A percentile compares a stretch with the other conserved stretches of the same genome.
Evolutionary conservation across 495 filamentous ascomycete genomes (phyloP).

Genomic region (Hypoxylon fuscum): DNA sequence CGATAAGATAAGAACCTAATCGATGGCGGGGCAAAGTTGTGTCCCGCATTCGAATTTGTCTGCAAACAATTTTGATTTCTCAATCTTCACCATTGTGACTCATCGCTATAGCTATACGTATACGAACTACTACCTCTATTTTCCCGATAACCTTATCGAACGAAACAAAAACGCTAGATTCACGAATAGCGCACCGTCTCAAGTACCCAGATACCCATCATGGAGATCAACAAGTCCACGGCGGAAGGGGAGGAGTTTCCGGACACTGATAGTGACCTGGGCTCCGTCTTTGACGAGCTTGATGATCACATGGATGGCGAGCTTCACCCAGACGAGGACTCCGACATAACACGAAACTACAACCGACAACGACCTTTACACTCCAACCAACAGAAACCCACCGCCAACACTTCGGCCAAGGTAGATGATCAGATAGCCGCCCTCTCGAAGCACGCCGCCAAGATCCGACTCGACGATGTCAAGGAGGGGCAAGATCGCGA

Average conservation of each 20-base stretch:
- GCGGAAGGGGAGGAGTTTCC: conserved; percentile 53
- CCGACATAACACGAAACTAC: conserved; percentile 87
- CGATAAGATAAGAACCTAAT: conserved; percentile 22
- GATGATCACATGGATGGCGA: conserved; percentile 67
- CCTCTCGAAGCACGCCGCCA: conserved; percentile 84
- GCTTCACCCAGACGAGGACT: conserved; percentile 67
- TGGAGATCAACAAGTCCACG: conserved; percentile 47
- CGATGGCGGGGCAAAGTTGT: neutral
- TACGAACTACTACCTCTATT: too few relatives aligned
- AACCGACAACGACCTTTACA: conserved; percentile 82
- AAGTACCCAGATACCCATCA: conserved; percentile 9
- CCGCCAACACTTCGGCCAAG: conserved; percentile 76
- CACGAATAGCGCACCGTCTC: neutral
- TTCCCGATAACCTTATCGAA: neutral
- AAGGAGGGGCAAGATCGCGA: conserved; percentile 61
- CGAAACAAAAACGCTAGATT: neutral
- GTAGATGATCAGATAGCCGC: conserved; percentile 89
- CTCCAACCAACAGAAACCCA: conserved; percentile 84
- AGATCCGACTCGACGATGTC: conserved; percentile 82
- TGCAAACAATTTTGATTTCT: too few relatives aligned
- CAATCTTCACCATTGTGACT: neutral
- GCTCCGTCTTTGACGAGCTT: conserved; percentile 67
- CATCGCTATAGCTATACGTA: neutral
- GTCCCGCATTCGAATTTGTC: too few relatives aligned
- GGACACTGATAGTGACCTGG: conserved; percentile 50